Conservation (phyloP, 768 basidiomycete species). For the Cystofilobasidium bisporidii region DNA sequence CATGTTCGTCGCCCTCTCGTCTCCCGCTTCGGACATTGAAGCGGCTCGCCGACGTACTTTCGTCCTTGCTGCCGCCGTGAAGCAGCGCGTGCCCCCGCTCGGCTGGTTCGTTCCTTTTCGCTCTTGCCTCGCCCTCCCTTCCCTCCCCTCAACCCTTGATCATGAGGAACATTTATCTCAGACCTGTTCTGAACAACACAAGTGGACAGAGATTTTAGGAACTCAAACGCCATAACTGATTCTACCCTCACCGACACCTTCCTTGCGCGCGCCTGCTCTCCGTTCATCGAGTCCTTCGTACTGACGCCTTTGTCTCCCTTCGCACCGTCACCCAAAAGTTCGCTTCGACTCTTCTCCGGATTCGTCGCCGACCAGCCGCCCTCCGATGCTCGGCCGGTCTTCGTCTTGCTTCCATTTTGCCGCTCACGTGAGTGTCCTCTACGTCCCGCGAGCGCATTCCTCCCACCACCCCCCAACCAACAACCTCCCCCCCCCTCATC, state of each 20-base stretch:
- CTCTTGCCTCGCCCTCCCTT: neutral
- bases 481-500: neutral
- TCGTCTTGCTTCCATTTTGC: neutral
- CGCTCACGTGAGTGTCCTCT: too few species aligned
- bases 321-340: too few species aligned
- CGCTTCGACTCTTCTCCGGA: too few species aligned
- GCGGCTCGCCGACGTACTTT: too few species aligned
- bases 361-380: too few species aligned
- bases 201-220: constrained; percentile 11
- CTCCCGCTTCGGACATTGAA: too few species aligned
- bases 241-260: neutral
- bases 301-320: neutral
- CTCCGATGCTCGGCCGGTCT: too few species aligned
- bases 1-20: too few species aligned
- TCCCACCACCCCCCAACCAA: neutral
- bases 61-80: too few species aligned
- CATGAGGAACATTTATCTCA: constrained; percentile 1
- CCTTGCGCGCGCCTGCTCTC: neutral
- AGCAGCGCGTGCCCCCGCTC: too few species aligned
- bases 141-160: neutral
- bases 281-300: neutral
- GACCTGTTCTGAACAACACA: constrained; percentile 1
- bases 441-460: too few species aligned
- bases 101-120: neutral
- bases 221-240: constrained; percentile 9